Evolutionary conservation across 805 yeast genomes (phyloP), one percentile per base, ranked within the genome.

Genomic region (Sugiyamaella marilandica): DNA sequence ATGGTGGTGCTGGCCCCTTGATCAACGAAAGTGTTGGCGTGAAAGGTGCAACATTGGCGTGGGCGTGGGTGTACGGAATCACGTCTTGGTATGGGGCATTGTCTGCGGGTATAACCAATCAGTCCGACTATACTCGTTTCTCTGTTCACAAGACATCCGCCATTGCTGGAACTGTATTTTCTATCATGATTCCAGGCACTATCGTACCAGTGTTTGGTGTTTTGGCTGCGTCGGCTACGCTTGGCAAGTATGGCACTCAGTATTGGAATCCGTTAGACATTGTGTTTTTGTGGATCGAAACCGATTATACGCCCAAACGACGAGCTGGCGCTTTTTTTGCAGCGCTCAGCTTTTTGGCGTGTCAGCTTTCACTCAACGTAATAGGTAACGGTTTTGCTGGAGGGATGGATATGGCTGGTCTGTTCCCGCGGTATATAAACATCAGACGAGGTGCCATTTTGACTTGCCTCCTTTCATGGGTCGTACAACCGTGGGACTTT

Each of bases 201-300:
- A 62, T 75, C 36, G 73, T 77, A 21, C 81, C 82, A 14, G 58
- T 76, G 24, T 70, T 77, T 62, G 81, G 81, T 13, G 58, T 77
- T 21, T 52, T 77, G 37, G 70, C 74, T 10, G 75, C 81, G 2
- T 74, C 76, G 33, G 75, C 80, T 2, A 67, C 77, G 24, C 53
- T 66, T 24, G 69, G 67, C 10, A 59, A 69, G 7, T 74, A 71
- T 54, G 78, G 75, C 29, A 66, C 65, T 34, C 65, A 67, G 45
- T 60, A 73, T 44, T 78, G 83, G 83, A 70, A 70, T 56, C 83
- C 82, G 2, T 70, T 71, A 50, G 69, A 69, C 46, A 65, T 54
- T 21, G 47, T 36, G 8, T 45, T 52, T 1, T 61, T 65, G 56
- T 77, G 80, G 80, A 44, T 77, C 52, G 50, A 65, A 2, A 67